Base-by-base conservation (phyloP, 139 green algal species). In the Coccomyxa sp. region DNA sequence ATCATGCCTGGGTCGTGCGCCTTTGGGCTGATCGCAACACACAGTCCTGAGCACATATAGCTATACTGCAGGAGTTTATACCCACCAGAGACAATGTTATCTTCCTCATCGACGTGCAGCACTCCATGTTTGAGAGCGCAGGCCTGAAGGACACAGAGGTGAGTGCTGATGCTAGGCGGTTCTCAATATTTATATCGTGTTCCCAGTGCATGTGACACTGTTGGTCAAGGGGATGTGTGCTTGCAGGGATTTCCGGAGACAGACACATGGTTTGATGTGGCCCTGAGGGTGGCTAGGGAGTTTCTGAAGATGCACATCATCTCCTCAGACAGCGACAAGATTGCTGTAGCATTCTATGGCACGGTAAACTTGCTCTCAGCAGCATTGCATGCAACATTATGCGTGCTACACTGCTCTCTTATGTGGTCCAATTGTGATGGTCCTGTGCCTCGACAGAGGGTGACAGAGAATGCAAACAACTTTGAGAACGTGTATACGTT, bases 291-390 rank as follows among this genome's bases (percentile, higher is more conserved):
- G 12, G 83, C 81, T 1, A 60, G 77, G 45, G 67, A 77, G 15
- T 66, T 88, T 18, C 28, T 87, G 58, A 85, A 82, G 25, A 32
- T 81, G 28, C 83, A 86, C 27, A 85, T 90, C 57, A 88, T 90
- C 23, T 67, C 67, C 10, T 77, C 57, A 15, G 51, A 58, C 13
- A 79, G 67, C 67, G 87, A 90, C 60, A 51, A 84, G 15, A 27
- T 84, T 51, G 82, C 79, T 21, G 82, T 90, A 12, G 51, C 88
- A 23, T 81, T 90, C 13, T 90, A 88, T 82, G 81, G 79, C 45
- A 87, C 87, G 87, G 87, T 90, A 68, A 13, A 79, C 15, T 60
- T 51, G 58, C 27, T 66, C 60, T 28, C 63, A 77, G 71, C 71
- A 77, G 27, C n/a, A 38, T 45, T 32, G 60, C 30, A 80, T 60